Evolutionary conservation across 2,329 filamentous ascomycete genomes (phyloP), one percentile per base, ranked within the genome.

Genomic region (Nemania abortiva): DNA sequence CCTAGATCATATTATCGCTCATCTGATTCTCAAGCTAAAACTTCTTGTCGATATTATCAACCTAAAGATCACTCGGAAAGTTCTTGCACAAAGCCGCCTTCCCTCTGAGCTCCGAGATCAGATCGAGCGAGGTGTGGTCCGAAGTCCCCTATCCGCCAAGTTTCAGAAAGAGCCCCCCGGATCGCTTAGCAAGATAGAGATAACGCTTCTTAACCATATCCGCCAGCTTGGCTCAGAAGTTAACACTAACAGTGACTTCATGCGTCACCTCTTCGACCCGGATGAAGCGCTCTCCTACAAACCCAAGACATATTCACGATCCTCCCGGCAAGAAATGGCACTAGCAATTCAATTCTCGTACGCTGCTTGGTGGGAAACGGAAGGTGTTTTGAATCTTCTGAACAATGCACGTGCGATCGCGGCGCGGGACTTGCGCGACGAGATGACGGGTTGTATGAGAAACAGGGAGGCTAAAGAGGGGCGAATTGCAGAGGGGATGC

Each of bases 1-100:
- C 2, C 59, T 77, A 9, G 63, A 63, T 64, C 64, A 55, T 64
- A 18, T 66, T 6, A 59, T 71, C 11, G 68, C 71, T 13, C 24
- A 71, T 22, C 22, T 76, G 22, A 68, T 78, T 2, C 68, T 78
- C 9, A 78, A 77, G 62, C 50, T 77, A 7, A 76, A 77, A 62
- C 65, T 78, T 39, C 70, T 77, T 37, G 45, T 78, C 47, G 77
- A 79, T 50, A 58, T 78, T 47, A 70, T 73, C 66, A 73, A 74
- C 59, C 15, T 77, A 6, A 73, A 74, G 58, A 49, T 74, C 60
- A 42, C 63, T 15, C 70, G 75, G n/a, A 73, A 73, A 42, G 31
- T 73, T 39, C 29, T 74, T 18, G 31, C 61, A 29, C 52, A 54
- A 66, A 62, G 59, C 50, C 65, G 47, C 13, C 67, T 77, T 22